phyloP scores from a whole-genome alignment of 1,139 yeast species.

The Ogataea hybrid region DNA sequence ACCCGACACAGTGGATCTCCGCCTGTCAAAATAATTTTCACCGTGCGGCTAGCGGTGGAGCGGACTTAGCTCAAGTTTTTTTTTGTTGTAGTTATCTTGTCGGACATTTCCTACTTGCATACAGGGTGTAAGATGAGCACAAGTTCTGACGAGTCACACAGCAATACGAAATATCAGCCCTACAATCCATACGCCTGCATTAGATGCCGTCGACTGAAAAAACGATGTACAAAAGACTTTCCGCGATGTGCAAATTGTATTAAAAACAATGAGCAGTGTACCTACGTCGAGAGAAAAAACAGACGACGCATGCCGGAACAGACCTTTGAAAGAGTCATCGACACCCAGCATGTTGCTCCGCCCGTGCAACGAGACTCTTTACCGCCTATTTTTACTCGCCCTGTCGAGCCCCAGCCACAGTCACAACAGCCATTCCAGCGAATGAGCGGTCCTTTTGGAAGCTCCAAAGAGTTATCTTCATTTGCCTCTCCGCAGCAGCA shows the following conservation, averaged over 20 bases:
- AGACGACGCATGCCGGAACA: slow-evolving; percentile 26
- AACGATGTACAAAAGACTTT: slow-evolving; percentile 44
- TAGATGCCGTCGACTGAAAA: slow-evolving; percentile 45
- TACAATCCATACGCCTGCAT: slow-evolving; percentile 38
- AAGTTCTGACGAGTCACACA: neutral
- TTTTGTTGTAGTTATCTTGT: neutral
- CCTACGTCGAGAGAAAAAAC: slow-evolving; percentile 43
- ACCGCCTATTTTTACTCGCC: neutral
- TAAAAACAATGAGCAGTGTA: slow-evolving; percentile 39
- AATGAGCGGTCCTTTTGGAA: slow-evolving; percentile 14
- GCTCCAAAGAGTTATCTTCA: slow-evolving; percentile 4
- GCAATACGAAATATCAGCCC: neutral
- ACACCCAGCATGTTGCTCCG: neutral
- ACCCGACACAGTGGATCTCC: slow-evolving; percentile 1
- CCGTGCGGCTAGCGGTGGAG: slow-evolving; percentile 6
- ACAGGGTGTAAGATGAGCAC: neutral
- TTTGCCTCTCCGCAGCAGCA: neutral
- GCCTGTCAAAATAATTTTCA: slow-evolving; percentile 4
- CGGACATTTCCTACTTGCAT: slow-evolving; percentile 2
- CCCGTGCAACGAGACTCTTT: neutral
- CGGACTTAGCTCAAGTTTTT: slow-evolving; percentile 4
- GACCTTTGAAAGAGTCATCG: neutral
- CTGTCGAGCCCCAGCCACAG: slow-evolving; percentile 1
- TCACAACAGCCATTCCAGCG: slow-evolving; percentile 2
- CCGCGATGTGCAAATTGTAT: slow-evolving; percentile 47